Evolutionary conservation across 2,329 filamentous ascomycete genomes (phyloP).

Genomic region (Falciphora oryzae): DNA sequence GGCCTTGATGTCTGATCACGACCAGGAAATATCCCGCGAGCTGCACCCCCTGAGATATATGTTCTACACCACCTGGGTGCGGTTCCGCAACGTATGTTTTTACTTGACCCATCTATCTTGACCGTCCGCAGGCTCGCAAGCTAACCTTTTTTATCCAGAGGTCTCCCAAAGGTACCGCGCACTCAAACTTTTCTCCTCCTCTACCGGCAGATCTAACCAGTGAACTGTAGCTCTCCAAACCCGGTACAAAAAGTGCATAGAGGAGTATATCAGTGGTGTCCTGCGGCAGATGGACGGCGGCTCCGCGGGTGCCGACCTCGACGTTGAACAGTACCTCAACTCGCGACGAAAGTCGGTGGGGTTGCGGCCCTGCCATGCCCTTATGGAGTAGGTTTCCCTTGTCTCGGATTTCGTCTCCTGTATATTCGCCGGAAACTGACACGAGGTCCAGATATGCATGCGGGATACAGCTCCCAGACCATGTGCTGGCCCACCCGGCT

Average conservation of each 20-base stretch:
- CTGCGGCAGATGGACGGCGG: neutral
- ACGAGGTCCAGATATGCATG: neutral
- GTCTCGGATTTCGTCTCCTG: neutral
- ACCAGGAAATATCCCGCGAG: conserved; percentile 1
- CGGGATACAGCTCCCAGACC: conserved; percentile 6
- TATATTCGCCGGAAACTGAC: neutral
- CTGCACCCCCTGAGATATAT: conserved; percentile 1
- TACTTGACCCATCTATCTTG: neutral
- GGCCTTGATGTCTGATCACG: conserved; percentile 2
- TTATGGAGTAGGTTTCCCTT: conserved; percentile 4
- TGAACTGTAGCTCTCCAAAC: conserved; percentile 1
- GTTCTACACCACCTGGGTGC: conserved; percentile 6
- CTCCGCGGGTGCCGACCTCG: neutral
- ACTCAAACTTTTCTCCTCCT: neutral
- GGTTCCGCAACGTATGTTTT: conserved; percentile 2
- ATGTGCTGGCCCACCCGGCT: conserved; percentile 4
- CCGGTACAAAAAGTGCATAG: conserved; percentile 6
- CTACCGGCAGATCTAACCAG: neutral
- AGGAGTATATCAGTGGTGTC: conserved; percentile 8
- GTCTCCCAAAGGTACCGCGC: conserved; percentile 5
- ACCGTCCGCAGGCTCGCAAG: neutral
- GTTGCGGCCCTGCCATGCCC: conserved; percentile 4
- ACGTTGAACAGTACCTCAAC: conserved; percentile 4
- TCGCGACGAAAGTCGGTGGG: conserved; percentile 5
- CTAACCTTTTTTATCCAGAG: conserved; percentile 1